A percentile compares a stretch with the other conserved stretches of the same genome.
phyloP scores from a whole-genome alignment of 140 eudicot genomes.

The Oenanthe javanica region DNA sequence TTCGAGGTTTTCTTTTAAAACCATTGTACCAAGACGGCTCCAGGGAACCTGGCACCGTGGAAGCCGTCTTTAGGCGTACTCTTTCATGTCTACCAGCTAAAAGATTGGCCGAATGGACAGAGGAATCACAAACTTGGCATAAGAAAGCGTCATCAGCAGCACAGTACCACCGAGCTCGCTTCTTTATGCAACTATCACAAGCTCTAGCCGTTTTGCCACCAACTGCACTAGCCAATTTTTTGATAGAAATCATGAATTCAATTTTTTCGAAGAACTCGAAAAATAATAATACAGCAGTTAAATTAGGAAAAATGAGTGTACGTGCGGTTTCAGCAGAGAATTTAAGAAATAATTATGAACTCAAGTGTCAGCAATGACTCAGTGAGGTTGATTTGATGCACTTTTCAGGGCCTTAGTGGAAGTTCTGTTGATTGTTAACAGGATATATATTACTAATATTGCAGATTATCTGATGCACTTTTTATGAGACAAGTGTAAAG shows the following conservation, averaged over 20 bases:
- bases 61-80: constrained; percentile 60
- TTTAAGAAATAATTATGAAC: constrained; percentile 16
- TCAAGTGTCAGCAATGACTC: background rate
- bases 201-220: constrained; percentile 80
- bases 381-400: constrained; percentile 11
- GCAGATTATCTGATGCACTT: constrained; percentile 15
- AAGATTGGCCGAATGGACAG: constrained; percentile 65
- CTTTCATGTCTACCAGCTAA: constrained; percentile 69
- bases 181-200: constrained; percentile 62
- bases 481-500: constrained; percentile 9
- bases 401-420: constrained; percentile 20
- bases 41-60: constrained; percentile 15
- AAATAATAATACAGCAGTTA: background rate
- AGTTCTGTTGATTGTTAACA: background rate
- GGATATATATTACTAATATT: background rate
- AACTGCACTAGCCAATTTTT: constrained; percentile 43
- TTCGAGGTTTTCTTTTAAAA: constrained; percentile 58
- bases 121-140: constrained; percentile 64
- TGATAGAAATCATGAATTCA: constrained; percentile 34
- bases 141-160: constrained; percentile 84
- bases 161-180: constrained; percentile 84
- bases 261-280: background rate
- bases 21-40: constrained; percentile 63
- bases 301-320: background rate
- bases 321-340: constrained; percentile 1